Conservation (phyloP, 495 filamentous ascomycete species). For the Aspergillus sparsus region DNA sequence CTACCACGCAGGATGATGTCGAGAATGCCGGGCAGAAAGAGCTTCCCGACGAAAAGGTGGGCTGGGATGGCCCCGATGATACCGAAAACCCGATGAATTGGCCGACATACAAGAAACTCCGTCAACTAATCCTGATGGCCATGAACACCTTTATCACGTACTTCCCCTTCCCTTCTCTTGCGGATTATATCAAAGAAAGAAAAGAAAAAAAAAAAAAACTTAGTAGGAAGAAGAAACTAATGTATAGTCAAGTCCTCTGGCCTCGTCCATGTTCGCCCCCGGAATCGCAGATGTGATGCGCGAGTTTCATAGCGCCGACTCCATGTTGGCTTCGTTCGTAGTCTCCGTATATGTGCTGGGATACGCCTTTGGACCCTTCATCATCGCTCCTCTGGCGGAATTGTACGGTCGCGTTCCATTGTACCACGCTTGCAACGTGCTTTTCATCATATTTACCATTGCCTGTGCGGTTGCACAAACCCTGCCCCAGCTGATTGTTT, state of each 20-base stretch:
- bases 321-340: slow-evolving; percentile 37
- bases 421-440: slow-evolving; percentile 43
- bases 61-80: slow-evolving; percentile 58
- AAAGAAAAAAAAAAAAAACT: neutral
- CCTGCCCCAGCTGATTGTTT: slow-evolving; percentile 46
- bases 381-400: slow-evolving; percentile 48
- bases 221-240: slow-evolving; percentile 6
- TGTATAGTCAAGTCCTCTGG: slow-evolving; percentile 39
- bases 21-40: slow-evolving; percentile 7
- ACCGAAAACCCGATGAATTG: slow-evolving; percentile 63
- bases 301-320: slow-evolving; percentile 51
- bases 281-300: slow-evolving; percentile 53
- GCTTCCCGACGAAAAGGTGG: slow-evolving; percentile 31
- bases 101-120: slow-evolving; percentile 50
- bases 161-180: slow-evolving; percentile 3
- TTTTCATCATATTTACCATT: slow-evolving; percentile 49
- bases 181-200: neutral
- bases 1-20: neutral
- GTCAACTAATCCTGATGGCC: slow-evolving; percentile 48
- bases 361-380: slow-evolving; percentile 36
- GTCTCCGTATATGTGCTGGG: slow-evolving; percentile 48
- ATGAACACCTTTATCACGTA: slow-evolving; percentile 60
- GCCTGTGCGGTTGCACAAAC: slow-evolving; percentile 45
- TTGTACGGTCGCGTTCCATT: slow-evolving; percentile 45
- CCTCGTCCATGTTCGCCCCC: slow-evolving; percentile 67